phyloP scores from a whole-genome alignment of 768 basidiomycete species.

The Tubosaeta brunneosetosa region DNA sequence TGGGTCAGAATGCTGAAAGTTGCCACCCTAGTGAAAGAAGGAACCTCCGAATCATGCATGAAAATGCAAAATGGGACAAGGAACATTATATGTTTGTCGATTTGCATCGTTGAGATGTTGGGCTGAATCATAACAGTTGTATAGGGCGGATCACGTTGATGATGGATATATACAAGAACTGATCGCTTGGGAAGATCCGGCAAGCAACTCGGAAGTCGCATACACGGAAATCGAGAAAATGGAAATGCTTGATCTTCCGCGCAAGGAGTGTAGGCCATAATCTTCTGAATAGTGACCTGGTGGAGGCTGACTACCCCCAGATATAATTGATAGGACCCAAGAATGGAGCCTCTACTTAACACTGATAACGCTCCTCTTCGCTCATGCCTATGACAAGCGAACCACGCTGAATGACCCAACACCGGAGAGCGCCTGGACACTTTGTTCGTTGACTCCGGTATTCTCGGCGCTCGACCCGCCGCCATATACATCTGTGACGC shows the following conservation, averaged over 20 bases:
- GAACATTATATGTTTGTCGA: constrained; percentile 73
- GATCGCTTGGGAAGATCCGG: constrained; percentile 61
- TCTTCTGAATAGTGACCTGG: background rate
- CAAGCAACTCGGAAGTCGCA: constrained; percentile 35
- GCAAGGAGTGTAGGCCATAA: constrained; percentile 46
- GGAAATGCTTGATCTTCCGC: constrained; percentile 53
- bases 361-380: constrained; percentile 66
- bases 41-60: constrained; percentile 49
- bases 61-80: constrained; percentile 76
- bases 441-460: constrained; percentile 64
- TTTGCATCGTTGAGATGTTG: constrained; percentile 14
- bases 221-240: constrained; percentile 73
- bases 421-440: constrained; percentile 85
- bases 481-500: constrained; percentile 35
- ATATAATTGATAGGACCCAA: constrained; percentile 54
- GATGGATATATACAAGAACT: constrained; percentile 72
- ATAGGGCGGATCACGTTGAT: constrained; percentile 78
- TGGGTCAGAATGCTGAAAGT: constrained; percentile 63
- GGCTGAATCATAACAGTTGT: constrained; percentile 3
- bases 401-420: constrained; percentile 78
- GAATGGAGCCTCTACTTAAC: constrained; percentile 63
- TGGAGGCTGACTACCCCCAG: constrained; percentile 33
- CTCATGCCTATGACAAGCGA: constrained; percentile 77
- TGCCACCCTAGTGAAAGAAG: constrained; percentile 49
- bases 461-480: constrained; percentile 82